These are phyloP conservation scores for Lolium perenne DNA, from an alignment of 176 grass and related monocot species.

Conservation along the genomic window DNA sequence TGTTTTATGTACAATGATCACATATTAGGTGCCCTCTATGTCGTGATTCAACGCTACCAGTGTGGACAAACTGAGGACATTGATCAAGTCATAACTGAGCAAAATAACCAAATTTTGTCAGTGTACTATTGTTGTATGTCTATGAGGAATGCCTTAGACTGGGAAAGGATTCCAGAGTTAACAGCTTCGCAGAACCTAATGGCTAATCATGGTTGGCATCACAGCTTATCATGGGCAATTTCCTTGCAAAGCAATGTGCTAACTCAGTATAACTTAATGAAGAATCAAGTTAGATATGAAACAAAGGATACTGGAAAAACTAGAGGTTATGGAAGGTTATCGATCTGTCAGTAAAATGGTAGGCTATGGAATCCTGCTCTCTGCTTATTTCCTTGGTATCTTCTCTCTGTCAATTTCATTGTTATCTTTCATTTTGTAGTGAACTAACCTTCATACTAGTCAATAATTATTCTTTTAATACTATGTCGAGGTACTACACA, in stretches of 20 bases:
- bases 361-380: not conserved
- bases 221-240: constrained; percentile 12
- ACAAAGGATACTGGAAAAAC: constrained; percentile 7
- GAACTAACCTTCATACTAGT: not conserved
- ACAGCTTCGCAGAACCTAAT: not conserved
- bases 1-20: constrained; percentile 6
- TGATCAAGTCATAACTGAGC: constrained; percentile 5
- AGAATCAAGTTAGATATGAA: constrained; percentile 20
- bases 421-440: constrained; percentile 20
- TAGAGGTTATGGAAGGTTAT: not conserved
- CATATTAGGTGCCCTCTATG: not conserved
- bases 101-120: not conserved
- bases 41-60: constrained; percentile 5
- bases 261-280: not conserved
- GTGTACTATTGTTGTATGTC: not conserved
- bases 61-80: constrained; percentile 14
- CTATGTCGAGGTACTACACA: not conserved
- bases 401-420: not conserved
- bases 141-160: not conserved
- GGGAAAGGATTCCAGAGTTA: not conserved
- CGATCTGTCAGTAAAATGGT: not conserved
- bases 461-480: not conserved
- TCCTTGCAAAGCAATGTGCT: not conserved
- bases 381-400: not conserved
- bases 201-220: not conserved